Evolutionary conservation across 75 land plant species (phyloP), one percentile per base, ranked within the genome.

Genomic region (Selaginella tamariscina): DNA sequence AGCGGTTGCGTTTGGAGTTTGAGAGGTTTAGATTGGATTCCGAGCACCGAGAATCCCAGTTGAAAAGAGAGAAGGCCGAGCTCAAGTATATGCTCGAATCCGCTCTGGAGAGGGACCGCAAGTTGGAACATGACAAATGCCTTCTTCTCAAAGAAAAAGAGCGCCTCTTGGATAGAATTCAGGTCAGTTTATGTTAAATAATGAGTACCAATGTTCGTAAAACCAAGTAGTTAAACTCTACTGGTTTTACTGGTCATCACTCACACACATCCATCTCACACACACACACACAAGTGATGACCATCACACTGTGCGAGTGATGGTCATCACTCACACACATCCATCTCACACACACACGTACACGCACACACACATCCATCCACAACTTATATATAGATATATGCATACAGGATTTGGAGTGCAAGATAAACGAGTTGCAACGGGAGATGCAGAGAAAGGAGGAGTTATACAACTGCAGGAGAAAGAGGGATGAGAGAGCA

Each of bases 401-500:
- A 5, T 5, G 11, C 49, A 5, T 39, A 39, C 49, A 39, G 49
- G 49, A 39, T 5, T 15, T 39, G 49, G 49, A 39, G 15, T 5
- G 11, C 15, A 59, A 23, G 62, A 59, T 23, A 9, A 23, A 59
- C n/a, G 62, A 59, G 26, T 26, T 59, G 62, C 24, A 59, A 59
- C 9, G 26, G 23, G 27, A 59, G 23, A 21, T 59, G 62, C 62
- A 59, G 2, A 59, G 62, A 5, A 59, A n/a, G 23, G 62, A 59
- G 23, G 62, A 59, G 26, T 21, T 59, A 8, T 21, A 21, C 26
- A 5, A 59, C 8, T 59, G 26, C 26, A 5, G 62, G 23, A 21
- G 8, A 23, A 59, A 59, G 62, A 59, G 62, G 23, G 62, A 59
- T 8, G 62, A 21, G 26, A 59, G 23, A n/a, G 62, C 62, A n/a